phyloP scores from a whole-genome alignment of 352 stramenopile genomes.

The Pythium brassicae region DNA sequence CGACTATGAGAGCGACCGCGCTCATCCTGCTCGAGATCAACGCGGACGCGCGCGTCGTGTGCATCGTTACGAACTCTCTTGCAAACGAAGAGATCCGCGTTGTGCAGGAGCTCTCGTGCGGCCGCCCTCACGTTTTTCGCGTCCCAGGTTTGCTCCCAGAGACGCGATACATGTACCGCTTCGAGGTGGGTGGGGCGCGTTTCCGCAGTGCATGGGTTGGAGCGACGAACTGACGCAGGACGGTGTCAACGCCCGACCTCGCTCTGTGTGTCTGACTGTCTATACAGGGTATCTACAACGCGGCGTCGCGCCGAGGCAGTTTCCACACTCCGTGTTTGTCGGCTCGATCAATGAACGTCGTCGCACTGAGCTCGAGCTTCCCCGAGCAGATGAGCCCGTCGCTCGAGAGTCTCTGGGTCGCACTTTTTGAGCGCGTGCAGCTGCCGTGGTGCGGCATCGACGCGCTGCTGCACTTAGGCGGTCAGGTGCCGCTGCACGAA shows the following conservation, averaged over 20 bases:
- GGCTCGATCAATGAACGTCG: constrained; percentile 30
- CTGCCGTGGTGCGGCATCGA: constrained; percentile 69
- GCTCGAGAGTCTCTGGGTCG: constrained; percentile 54
- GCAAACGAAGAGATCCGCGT: constrained; percentile 44
- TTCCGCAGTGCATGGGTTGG: background rate
- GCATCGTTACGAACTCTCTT: constrained; percentile 60
- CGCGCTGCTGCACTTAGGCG: constrained; percentile 63
- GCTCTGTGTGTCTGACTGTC: background rate
- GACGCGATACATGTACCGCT: constrained; percentile 60
- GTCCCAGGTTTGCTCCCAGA: constrained; percentile 42
- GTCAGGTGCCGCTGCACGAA: constrained; percentile 73
- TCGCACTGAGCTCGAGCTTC: constrained; percentile 69
- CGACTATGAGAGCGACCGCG: constrained; percentile 28
- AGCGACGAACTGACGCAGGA: background rate
- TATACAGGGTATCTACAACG: constrained; percentile 51
- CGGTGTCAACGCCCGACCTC: too few relatives aligned
- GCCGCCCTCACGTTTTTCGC: constrained; percentile 42
- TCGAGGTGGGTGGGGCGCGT: constrained; percentile 30
- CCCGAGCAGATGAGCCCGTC: constrained; percentile 53
- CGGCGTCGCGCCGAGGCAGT: constrained; percentile 34
- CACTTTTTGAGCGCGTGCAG: constrained; percentile 37
- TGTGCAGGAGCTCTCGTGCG: constrained; percentile 18
- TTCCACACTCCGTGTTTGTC: constrained; percentile 52
- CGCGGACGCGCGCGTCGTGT: constrained; percentile 41
- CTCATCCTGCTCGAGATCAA: constrained; percentile 69